Evolutionary conservation across 1,139 yeast genomes (phyloP), one percentile per base, ranked within the genome.

Genomic region (Kluyveromyces sp.): DNA sequence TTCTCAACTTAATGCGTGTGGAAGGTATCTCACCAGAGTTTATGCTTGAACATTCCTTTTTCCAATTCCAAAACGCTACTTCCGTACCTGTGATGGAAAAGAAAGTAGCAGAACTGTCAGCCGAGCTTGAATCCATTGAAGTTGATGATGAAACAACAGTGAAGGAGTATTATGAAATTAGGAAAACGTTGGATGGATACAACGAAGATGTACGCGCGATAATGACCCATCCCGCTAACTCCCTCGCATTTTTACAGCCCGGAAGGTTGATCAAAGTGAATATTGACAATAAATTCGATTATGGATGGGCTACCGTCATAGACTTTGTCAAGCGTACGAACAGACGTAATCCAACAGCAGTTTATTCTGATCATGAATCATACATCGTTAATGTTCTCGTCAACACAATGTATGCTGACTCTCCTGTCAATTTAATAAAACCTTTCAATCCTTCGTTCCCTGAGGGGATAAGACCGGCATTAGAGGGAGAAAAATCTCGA

Each of bases 1-100:
- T 92, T 59, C 74, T 92, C 64, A 94, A 94, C 61, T 73, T 94
- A 63, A 78, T 92, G 83, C 78, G 98, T 61, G 98, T 94, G 13
- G 98, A 92, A 66, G 97, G 98, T 47, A 87, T 94, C 45, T 88
- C 97, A 0, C 98, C 98, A 0, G 98, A 94, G 64, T 94, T 83
- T 53, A 89, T 94, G 96, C 74, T 94, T 55, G 95, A 88, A 60
- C 77, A 83, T 54, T 92, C 98, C 3, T 94, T 94, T 59, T 92
- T 71, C 68, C 99, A 94, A 66, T 94, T 89, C 61, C 99, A 94
- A 64, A 89, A 85, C 61, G 88, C 94, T 8, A 78, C 94, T 8
- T 78, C 92, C 20, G 94, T 94, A 7, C 98, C 98, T 2, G 70
- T 75, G 19, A 70, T 92, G 71, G 95, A 89, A 57, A 71, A 71